Base-by-base conservation (phyloP, 2,329 filamentous ascomycete genomes). In the Ophiostoma fasciatum region DNA sequence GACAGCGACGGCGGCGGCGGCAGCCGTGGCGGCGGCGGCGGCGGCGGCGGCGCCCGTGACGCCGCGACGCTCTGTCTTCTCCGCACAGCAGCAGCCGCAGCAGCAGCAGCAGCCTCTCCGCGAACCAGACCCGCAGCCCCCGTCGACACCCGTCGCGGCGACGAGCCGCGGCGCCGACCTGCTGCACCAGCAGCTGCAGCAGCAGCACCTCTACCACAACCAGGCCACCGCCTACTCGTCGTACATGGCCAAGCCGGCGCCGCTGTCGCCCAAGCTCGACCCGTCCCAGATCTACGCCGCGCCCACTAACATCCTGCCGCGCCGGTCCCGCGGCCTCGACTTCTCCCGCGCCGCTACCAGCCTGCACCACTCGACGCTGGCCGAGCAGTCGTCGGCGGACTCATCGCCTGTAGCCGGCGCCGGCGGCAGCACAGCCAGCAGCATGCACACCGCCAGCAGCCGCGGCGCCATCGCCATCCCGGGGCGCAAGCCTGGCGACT, bases 261-360 rank as follows among this genome's bases (percentile, higher is more conserved):
- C 85, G 47, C 66, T 88, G 41, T 93, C 84, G 3, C 85, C 87
- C 13, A 85, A 92, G 54, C 71, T 90, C 44, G 85, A 94, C 55
- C 71, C 82, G 38, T 78, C 79, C 15, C 81, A 85, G 46, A 83
- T 78, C 32, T 94, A 92, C 61, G 80, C 81, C 28, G 88, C 84
- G 2, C 85, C 87, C 3, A 79, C 82, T 19, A 92, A 87, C 36
- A 81, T 93, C 31, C 68, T 96, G 7, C 88, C 88, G 14, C 75
- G 88, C 45, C 78, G 87, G 42, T 94, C 87, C 21, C 74, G 88
- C 38, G 88, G 88, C 29, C 66, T 94, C 42, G 88, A 96, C 59
- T 96, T 94, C 56, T 88, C 88, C 28, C 73, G 88, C 46, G 87
- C 87, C 10, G 90, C 84, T 43, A 94, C 88, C 10, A 93, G 87